phyloP scores from a whole-genome alignment of 1,284 basidiomycete species.

The Papiliotrema laurentii region DNA sequence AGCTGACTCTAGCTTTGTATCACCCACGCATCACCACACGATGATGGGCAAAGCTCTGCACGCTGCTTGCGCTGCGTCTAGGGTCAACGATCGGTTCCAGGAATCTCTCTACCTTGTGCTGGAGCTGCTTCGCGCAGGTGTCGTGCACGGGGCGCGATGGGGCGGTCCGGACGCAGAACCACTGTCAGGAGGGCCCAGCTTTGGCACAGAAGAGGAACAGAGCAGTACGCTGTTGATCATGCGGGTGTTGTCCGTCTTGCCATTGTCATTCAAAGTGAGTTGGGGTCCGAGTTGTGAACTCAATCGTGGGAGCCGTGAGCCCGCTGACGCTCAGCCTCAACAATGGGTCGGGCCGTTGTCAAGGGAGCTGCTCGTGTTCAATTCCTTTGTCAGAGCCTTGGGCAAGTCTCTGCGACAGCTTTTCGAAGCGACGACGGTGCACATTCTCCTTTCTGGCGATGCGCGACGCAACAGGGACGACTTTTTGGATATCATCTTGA shows the following conservation, averaged over 20 bases:
- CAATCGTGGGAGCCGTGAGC: constrained; percentile 1
- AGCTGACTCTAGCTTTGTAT: constrained; percentile 60
- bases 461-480: constrained; percentile 83
- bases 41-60: constrained; percentile 86
- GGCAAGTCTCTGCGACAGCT: constrained; percentile 84
- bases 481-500: constrained; percentile 80
- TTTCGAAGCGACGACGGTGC: constrained; percentile 83
- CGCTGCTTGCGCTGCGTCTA: constrained; percentile 66
- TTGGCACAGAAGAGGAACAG: constrained; percentile 85
- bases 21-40: constrained; percentile 78
- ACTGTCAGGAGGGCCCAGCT: constrained; percentile 91
- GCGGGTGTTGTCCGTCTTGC: constrained; percentile 89
- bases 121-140: constrained; percentile 87
- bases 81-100: constrained; percentile 96
- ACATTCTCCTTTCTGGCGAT: constrained; percentile 85
- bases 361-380: constrained; percentile 94
- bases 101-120: constrained; percentile 90
- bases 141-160: constrained; percentile 91
- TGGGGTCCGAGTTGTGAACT: background rate
- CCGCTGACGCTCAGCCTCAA: constrained; percentile 55
- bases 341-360: constrained; percentile 93
- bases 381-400: constrained; percentile 88
- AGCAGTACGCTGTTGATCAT: constrained; percentile 90
- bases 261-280: constrained; percentile 82
- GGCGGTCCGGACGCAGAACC: constrained; percentile 59